Percentiles rank a stretch among this genome's conserved stretches.
Evolutionary conservation across 106 monocot genomes (phyloP).

Genomic region (Agapanthus africanus): DNA sequence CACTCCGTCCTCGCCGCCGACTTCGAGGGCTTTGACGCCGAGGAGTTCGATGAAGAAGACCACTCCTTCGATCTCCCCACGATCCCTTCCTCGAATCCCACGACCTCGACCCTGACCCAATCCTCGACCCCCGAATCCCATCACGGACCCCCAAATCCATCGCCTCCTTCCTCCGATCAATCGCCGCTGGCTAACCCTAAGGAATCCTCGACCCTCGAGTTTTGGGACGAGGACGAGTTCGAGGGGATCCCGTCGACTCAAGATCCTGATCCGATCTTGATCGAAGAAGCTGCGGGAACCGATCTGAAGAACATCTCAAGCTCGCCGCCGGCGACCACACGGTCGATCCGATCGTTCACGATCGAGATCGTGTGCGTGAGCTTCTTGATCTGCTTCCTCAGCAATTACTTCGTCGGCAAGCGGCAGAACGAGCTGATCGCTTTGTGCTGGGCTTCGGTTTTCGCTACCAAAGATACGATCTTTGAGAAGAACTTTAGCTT

Average conservation of each 20-base stretch:
- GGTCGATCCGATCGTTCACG: slow-evolving; percentile 29
- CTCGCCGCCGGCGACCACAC: slow-evolving; percentile 6
- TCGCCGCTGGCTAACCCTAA: slow-evolving; percentile 13
- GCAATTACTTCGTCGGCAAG: slow-evolving; percentile 81
- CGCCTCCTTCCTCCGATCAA: slow-evolving; percentile 13
- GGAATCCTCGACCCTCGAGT: slow-evolving; percentile 23
- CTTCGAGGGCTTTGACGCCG: slow-evolving; percentile 32
- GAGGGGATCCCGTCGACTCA: slow-evolving; percentile 80
- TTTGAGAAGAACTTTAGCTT: slow-evolving; percentile 94
- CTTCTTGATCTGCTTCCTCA: slow-evolving; percentile 62
- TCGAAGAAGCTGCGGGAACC: background rate
- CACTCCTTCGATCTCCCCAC: background rate
- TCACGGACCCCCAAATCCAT: slow-evolving; percentile 14
- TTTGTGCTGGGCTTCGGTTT: slow-evolving; percentile 72
- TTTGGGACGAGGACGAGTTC: slow-evolving; percentile 96
- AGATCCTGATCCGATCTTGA: background rate
- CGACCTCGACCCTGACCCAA: slow-evolving; percentile 6
- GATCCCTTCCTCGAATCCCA: background rate
- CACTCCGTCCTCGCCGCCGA: slow-evolving; percentile 14
- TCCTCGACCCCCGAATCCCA: slow-evolving; percentile 9
- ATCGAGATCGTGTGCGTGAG: slow-evolving; percentile 68
- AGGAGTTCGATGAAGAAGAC: slow-evolving; percentile 16
- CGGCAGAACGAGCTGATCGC: slow-evolving; percentile 79
- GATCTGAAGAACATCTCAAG: slow-evolving; percentile 1
- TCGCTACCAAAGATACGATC: slow-evolving; percentile 65